Conservation (phyloP, 2,329 filamentous ascomycete genomes). For the Aspergillus sp. region DNA sequence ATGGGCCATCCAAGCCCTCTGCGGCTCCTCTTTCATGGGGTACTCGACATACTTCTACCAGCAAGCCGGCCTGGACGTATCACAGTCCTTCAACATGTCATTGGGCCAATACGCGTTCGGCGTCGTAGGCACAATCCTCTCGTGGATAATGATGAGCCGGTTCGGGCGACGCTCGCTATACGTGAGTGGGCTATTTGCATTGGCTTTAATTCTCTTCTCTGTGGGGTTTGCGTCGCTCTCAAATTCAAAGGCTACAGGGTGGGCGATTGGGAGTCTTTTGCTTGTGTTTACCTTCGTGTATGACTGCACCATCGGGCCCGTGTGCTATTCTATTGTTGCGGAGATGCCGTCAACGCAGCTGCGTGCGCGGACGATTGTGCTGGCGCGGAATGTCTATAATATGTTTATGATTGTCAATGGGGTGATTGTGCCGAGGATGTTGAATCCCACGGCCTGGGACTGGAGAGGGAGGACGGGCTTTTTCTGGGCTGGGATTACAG, state of each 20-base stretch:
- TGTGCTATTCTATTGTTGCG: conserved; percentile 54
- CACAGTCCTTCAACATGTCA: conserved; percentile 14
- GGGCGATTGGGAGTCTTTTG: conserved; percentile 2
- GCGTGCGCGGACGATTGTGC: conserved; percentile 55
- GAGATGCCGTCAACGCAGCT: conserved; percentile 57
- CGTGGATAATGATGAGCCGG: conserved; percentile 8
- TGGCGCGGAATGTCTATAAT: conserved; percentile 54
- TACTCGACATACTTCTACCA: conserved; percentile 13
- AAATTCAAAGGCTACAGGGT: not conserved
- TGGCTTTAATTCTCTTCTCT: conserved; percentile 21
- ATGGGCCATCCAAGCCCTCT: conserved; percentile 13
- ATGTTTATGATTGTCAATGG: conserved; percentile 52
- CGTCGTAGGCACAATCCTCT: conserved; percentile 8
- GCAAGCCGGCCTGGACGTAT: conserved; percentile 8
- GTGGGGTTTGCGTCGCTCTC: conserved; percentile 4
- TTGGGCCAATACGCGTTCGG: conserved; percentile 10
- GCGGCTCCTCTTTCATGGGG: conserved; percentile 12
- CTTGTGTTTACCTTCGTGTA: conserved; percentile 9
- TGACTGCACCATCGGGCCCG: conserved; percentile 44
- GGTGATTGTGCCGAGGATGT: conserved; percentile 58
- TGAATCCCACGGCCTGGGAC: conserved; percentile 32
- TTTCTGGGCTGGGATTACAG: conserved; percentile 42
- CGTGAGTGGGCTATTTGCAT: conserved; percentile 30
- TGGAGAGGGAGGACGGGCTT: conserved; percentile 40
- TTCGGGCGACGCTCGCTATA: conserved; percentile 10